Base-by-base conservation (phyloP, 2,329 filamentous ascomycete genomes). In the Dendryphion nanum region DNA sequence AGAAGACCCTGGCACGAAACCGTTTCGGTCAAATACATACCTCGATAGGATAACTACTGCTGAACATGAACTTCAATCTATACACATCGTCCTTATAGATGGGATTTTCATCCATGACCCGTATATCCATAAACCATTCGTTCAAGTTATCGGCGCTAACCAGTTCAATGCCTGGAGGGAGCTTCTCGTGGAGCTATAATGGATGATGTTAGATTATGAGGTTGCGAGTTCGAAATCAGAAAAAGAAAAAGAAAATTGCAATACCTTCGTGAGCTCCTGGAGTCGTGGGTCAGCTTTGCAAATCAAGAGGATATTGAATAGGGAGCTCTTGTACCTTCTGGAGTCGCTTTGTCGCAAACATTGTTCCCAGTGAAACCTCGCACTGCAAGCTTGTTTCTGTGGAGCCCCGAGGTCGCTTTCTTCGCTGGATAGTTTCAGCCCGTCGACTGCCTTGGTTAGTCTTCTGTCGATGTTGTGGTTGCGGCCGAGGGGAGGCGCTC, bases 71-170 rank as follows among this genome's bases (percentile, higher is more conserved):
- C 61, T 89, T 89, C 37, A 98, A 73, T 16, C 91, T 80, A 69
- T 88, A 97, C 17, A 73, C 83, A 62, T 97, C 77, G 61, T 81
- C 78, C 35, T 79, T 70, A 69, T 98, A 98, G 33, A 98, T 70
- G 2, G 91, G 91, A 60, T 98, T 98, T 41, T 79, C 72, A 66
- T 97, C 93, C 28, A 97, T 78, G 36, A 98, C 91, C 51, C 78
- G 74, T 37, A 98, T 94, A 63, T 98, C 94, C 70, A 97, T 82
- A 35, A 83, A 75, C 94, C 93, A 98, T 71, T 93, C 85, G 58
- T 88, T 78, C 36, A 95, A 82, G 63, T 89, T 84, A 32, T 94
- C 86, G 40, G 88, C 83, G 33, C 83, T 80, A 42, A 94, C 82
- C 33, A 97, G 80, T 33, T 79, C 75, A 65, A 98, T 95, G 45